These are phyloP conservation scores for Ceratobasidium sp. DNA, from an alignment of 1,284 basidiomycete species.

Conservation along the genomic window DNA sequence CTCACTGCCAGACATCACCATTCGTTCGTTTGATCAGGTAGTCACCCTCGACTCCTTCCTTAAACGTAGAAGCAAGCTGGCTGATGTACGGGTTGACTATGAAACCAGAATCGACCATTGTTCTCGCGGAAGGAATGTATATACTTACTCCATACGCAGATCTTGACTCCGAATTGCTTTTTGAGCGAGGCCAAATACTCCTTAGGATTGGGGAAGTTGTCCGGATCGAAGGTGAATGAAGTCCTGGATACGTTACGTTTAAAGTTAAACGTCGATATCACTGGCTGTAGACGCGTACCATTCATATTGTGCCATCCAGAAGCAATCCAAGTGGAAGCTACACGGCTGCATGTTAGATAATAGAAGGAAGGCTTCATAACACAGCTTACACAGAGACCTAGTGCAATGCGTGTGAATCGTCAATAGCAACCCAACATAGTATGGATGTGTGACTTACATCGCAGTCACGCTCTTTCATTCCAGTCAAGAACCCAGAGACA, in stretches of 20 bases:
- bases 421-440: neutral
- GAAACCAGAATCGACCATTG: neutral
- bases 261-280: neutral
- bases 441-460: conserved; percentile 19
- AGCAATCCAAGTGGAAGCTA: conserved; percentile 73
- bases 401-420: neutral
- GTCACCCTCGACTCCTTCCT: conserved; percentile 67
- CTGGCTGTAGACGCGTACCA: conserved; percentile 54
- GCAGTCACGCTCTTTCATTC: conserved; percentile 70
- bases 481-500: conserved; percentile 69
- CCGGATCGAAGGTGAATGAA: conserved; percentile 76
- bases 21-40: conserved; percentile 73
- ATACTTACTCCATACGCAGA: conserved; percentile 72
- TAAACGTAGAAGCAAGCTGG: conserved; percentile 70
- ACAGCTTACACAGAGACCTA: conserved; percentile 38
- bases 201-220: conserved; percentile 73
- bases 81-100: conserved; percentile 73
- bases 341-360: neutral
- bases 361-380: neutral
- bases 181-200: conserved; percentile 71
- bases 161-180: conserved; percentile 69
- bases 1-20: conserved; percentile 74
- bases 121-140: neutral
- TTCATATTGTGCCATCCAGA: conserved; percentile 81
- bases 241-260: conserved; percentile 56